These are phyloP conservation scores for Penicillium longicatenatum DNA, from an alignment of 495 filamentous ascomycete species.

Conservation along the genomic window DNA sequence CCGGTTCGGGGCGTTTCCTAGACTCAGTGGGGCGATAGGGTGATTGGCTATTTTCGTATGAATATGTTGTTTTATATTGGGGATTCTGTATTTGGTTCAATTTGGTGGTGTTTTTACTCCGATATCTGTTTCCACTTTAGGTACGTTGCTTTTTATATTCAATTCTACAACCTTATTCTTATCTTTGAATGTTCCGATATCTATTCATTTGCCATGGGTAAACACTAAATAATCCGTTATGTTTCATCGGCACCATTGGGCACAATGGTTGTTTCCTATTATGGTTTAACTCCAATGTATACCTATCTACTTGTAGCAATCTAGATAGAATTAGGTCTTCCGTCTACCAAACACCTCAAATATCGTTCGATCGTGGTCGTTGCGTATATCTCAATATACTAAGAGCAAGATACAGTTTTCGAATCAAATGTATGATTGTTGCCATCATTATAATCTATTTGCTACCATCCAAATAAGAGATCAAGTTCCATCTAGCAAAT, in stretches of 20 bases:
- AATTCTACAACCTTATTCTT: neutral
- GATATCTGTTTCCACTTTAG: neutral
- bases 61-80: neutral
- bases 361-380: no score
- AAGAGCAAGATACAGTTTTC: neutral
- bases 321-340: neutral
- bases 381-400: no score
- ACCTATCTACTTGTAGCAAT: neutral
- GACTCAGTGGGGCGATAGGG: neutral
- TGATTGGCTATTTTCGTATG: neutral
- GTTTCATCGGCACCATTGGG: neutral
- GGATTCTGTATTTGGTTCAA: neutral
- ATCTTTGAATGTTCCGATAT: neutral
- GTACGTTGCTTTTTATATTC: neutral
- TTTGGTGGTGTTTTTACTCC: neutral
- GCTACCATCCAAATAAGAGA: neutral
- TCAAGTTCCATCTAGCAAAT: conserved; percentile 3
- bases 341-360: no score
- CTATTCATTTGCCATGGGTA: neutral
- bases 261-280: neutral
- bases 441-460: conserved; percentile 1
- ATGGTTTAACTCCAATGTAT: neutral
- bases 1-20: neutral
- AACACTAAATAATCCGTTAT: neutral
- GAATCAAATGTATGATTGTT: neutral